Base-by-base conservation (phyloP, 441 rosid species). In the Breynia disticha region DNA sequence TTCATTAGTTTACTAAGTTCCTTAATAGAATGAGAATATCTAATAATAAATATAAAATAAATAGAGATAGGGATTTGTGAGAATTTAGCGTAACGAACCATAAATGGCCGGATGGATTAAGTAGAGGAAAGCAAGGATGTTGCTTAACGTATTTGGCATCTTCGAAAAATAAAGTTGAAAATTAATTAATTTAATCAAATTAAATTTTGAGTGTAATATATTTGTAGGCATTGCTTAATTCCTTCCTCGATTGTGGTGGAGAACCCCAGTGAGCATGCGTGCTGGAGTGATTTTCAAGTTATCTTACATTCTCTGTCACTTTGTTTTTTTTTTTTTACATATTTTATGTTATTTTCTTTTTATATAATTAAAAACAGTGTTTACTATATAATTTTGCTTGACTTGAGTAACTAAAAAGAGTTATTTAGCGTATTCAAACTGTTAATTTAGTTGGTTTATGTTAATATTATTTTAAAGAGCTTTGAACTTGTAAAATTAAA, bases 61-160 rank as follows among this genome's bases (percentile, higher is more conserved):
- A 38, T 76, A n/a, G 81, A 79, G 80, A 76, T 45, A 17, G 84
- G 82, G 82, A 76, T 73, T 68, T 47, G 84, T 63, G 90, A 78
- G 78, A 66, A 74, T 78, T 76, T 76, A 73, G 78, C 81, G 78
- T 77, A 72, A 76, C 82, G 86, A 75, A 75, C 81, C 71, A 59
- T 71, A 71, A 67, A 75, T 59, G 68, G 46, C n/a, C n/a, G n/a
- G n/a, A n/a, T n/a, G n/a, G 70, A 64, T 44, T 56, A 57, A 16
- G 67, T 52, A 19, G 69, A 68, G 64, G 72, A 59, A 70, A 60
- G 53, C 53, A 19, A 60, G 60, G 69, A 61, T 48, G 69, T 76
- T 78, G 77, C 81, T 76, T 74, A 61, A 74, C 74, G 82, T 57
- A 51, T 56, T 66, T 62, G 77, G 59, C 67, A 62, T 61, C 65